Conservation (phyloP, 148 eudicot genomes). For the Heliosperma pusillum region DNA sequence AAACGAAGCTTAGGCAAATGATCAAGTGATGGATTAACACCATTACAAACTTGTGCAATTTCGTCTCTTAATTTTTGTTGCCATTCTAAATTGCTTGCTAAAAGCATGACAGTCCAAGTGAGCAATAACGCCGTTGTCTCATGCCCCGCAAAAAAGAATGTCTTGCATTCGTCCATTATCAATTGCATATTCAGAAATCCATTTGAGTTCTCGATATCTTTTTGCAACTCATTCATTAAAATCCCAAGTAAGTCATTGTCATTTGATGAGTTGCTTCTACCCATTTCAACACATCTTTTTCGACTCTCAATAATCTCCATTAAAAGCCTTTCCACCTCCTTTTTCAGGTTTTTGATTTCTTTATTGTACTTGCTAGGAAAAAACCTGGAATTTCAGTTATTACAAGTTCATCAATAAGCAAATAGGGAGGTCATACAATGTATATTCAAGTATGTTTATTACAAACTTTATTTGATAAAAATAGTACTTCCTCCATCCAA, state of each 20-base stretch:
- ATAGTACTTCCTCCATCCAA: too few species aligned
- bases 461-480: too few species aligned
- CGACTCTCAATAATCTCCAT: slow-evolving; percentile 80
- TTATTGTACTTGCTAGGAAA: slow-evolving; percentile 87
- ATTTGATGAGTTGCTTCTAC: slow-evolving; percentile 55
- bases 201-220: slow-evolving; percentile 26
- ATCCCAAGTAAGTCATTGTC: slow-evolving; percentile 80
- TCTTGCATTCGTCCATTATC: slow-evolving; percentile 92
- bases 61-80: slow-evolving; percentile 64
- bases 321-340: slow-evolving; percentile 63
- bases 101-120: slow-evolving; percentile 86
- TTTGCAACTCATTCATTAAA: slow-evolving; percentile 63
- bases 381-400: slow-evolving; percentile 41
- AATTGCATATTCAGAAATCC: slow-evolving; percentile 57
- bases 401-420: neutral
- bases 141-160: slow-evolving; percentile 86
- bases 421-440: too few species aligned
- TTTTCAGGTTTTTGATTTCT: slow-evolving; percentile 65
- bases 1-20: slow-evolving; percentile 72
- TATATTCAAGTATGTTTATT: too few species aligned
- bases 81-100: slow-evolving; percentile 73
- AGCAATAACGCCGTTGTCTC: slow-evolving; percentile 77
- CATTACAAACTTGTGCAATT: slow-evolving; percentile 51
- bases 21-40: slow-evolving; percentile 46
- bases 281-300: slow-evolving; percentile 57